Evolutionary conservation across 176 grass and related monocot species (phyloP).

Genomic region (Oryza glumipatula): DNA sequence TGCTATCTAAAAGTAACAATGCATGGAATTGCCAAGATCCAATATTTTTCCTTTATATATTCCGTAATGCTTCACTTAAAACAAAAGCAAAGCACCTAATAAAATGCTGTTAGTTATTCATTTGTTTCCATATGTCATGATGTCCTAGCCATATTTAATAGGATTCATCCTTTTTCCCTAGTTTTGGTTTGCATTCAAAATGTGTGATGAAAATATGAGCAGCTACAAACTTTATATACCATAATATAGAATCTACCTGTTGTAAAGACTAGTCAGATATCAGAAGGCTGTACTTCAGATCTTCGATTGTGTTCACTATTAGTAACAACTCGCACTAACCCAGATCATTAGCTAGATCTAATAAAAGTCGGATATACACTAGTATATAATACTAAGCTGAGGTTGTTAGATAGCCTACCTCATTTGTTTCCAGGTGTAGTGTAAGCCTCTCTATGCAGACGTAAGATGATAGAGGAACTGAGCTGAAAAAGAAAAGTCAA

Average conservation of each 20-base stretch:
- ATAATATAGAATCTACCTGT: background rate
- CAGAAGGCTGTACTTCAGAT: background rate
- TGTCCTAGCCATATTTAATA: slow-evolving; percentile 18
- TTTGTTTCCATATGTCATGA: slow-evolving; percentile 39
- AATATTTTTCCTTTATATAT: background rate
- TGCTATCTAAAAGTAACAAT: slow-evolving; percentile 33
- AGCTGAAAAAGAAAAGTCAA: slow-evolving; percentile 9
- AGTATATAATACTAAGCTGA: background rate
- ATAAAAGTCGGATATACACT: background rate
- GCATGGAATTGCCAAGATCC: slow-evolving; percentile 9
- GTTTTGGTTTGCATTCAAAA: background rate
- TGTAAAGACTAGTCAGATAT: background rate
- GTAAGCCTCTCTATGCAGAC: slow-evolving; percentile 3
- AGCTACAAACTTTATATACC: background rate
- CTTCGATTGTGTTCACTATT: background rate
- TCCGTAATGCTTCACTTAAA: slow-evolving; percentile 31
- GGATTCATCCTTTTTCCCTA: slow-evolving; percentile 15
- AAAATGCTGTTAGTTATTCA: slow-evolving; percentile 20
- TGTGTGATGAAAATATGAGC: background rate
- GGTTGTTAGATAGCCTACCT: slow-evolving; percentile 23
- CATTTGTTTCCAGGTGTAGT: slow-evolving; percentile 28
- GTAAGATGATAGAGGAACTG: background rate
- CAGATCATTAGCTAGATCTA: background rate
- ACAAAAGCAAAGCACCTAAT: slow-evolving; percentile 28
- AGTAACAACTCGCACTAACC: background rate